Percentiles rank a stretch among this genome's conserved stretches.
phyloP scores from a whole-genome alignment of 257 asterid species.

The Salvia rosmarinus region DNA sequence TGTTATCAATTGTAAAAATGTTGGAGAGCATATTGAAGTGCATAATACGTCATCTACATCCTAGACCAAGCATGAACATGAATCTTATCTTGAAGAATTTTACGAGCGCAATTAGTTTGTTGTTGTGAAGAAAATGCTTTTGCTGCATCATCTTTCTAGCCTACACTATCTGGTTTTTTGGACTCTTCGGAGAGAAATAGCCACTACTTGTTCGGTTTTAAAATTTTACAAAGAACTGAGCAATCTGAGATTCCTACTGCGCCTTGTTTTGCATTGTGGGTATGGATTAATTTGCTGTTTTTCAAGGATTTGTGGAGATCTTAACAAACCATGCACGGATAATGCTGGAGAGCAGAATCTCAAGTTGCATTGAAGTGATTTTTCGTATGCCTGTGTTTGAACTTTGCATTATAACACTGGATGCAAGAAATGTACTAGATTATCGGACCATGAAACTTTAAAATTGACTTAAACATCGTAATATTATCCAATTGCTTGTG shows the following conservation, averaged over 20 bases:
- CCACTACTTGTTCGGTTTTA: background rate
- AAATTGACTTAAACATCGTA: slow-evolving; percentile 3
- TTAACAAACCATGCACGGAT: background rate
- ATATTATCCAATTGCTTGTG: background rate
- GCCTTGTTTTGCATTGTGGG: slow-evolving; percentile 2
- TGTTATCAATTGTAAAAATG: slow-evolving; percentile 1
- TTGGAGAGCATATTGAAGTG: background rate
- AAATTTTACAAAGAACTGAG: background rate
- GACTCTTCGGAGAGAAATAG: background rate
- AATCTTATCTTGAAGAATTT: background rate
- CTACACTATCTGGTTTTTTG: background rate
- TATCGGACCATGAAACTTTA: background rate
- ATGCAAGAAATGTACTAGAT: background rate
- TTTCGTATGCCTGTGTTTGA: slow-evolving; percentile 11
- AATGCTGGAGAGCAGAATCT: background rate
- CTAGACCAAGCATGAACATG: background rate
- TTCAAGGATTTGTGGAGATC: background rate
- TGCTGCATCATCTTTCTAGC: background rate
- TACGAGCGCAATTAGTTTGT: background rate
- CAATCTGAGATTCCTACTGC: background rate
- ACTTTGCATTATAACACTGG: slow-evolving; percentile 18
- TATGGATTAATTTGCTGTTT: background rate
- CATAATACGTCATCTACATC: background rate
- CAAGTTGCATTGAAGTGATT: background rate
- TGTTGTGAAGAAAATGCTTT: background rate